phyloP scores from a whole-genome alignment of 306 rosid species.

The Glycine tomentella region DNA sequence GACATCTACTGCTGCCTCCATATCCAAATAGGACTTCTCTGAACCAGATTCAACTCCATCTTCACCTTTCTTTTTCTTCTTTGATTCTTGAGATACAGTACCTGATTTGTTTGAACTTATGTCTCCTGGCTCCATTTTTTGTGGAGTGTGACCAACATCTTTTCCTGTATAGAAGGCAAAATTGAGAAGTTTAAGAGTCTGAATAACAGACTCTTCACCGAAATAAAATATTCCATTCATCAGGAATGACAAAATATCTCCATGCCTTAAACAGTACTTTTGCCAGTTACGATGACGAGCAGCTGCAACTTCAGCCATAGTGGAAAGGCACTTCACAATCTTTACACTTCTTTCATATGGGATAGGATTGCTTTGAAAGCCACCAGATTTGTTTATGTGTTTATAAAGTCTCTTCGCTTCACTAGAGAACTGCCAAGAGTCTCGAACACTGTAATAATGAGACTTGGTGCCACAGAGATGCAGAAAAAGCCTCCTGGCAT shows the following conservation, averaged over 20 bases:
- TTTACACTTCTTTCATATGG: slow-evolving; percentile 94
- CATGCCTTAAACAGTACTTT: slow-evolving; percentile 89
- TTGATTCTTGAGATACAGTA: slow-evolving; percentile 68
- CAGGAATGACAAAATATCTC: slow-evolving; percentile 87
- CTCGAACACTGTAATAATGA: slow-evolving; percentile 95
- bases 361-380: slow-evolving; percentile 80
- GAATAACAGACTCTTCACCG: slow-evolving; percentile 95
- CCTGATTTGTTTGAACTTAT: slow-evolving; percentile 70
- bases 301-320: slow-evolving; percentile 96
- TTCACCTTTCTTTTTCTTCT: slow-evolving; percentile 95
- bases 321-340: slow-evolving; percentile 90
- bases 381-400: slow-evolving; percentile 83
- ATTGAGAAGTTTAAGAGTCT: slow-evolving; percentile 90
- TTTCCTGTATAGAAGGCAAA: slow-evolving; percentile 88
- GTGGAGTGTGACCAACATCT: slow-evolving; percentile 71
- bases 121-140: slow-evolving; percentile 77
- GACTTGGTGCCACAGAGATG: slow-evolving; percentile 97
- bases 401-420: slow-evolving; percentile 91
- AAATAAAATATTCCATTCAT: slow-evolving; percentile 86
- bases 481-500: slow-evolving; percentile 96
- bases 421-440: slow-evolving; percentile 96
- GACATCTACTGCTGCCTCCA: slow-evolving; percentile 86
- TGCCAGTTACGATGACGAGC: slow-evolving; percentile 99
- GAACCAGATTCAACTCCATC: slow-evolving; percentile 81
- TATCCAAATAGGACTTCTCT: slow-evolving; percentile 90